phyloP scores from a whole-genome alignment of 2,329 filamentous ascomycete species.

The Tolypocladium ovalisporum region DNA sequence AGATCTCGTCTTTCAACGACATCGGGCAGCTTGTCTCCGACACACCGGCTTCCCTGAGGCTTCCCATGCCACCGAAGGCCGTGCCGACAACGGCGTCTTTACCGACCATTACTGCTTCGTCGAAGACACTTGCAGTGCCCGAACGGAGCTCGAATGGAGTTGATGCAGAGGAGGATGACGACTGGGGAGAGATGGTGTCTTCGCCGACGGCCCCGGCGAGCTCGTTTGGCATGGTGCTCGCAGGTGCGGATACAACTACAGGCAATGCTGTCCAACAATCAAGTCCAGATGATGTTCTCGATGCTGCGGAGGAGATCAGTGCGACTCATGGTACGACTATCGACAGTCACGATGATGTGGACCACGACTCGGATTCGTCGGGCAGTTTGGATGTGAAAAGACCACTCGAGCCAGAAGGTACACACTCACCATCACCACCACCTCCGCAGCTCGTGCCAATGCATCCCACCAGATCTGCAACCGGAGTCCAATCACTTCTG shows the following conservation, averaged over 20 bases:
- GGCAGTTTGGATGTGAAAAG: neutral
- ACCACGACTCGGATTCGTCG: neutral
- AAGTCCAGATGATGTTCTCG: neutral
- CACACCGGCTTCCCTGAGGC: neutral
- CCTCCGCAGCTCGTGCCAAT: neutral
- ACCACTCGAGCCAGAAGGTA: neutral
- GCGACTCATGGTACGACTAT: neutral
- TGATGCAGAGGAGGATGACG: constrained; percentile 33
- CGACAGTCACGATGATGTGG: neutral
- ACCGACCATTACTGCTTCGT: neutral
- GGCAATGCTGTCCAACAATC: neutral
- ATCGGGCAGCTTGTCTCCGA: neutral
- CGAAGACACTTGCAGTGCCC: neutral
- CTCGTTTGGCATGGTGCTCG: neutral
- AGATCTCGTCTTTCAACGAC: no score
- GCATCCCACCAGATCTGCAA: neutral
- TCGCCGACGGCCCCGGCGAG: constrained; percentile 12
- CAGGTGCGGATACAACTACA: neutral
- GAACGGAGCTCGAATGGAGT: constrained; percentile 1
- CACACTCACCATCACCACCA: neutral
- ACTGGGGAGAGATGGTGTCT: constrained; percentile 51
- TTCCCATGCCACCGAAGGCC: neutral
- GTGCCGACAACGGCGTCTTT: neutral
- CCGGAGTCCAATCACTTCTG: no score
- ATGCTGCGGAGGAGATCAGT: neutral